phyloP scores from a whole-genome alignment of 2,329 filamentous ascomycete species.

The Phoma herbarum region DNA sequence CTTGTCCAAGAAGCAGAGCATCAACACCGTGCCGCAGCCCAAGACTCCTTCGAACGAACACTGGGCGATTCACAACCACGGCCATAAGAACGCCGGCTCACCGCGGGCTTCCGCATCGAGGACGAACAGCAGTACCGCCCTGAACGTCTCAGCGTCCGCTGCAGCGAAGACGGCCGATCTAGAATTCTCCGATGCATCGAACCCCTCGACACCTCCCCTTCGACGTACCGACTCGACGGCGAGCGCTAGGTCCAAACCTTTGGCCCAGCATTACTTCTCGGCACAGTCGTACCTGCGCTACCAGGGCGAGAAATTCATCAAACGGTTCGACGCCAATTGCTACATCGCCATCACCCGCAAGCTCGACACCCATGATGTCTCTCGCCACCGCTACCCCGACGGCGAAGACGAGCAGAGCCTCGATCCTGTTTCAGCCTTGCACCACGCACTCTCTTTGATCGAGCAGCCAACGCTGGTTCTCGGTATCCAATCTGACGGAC shows the following conservation, averaged over 20 bases:
- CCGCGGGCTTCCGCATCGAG: conserved; percentile 51
- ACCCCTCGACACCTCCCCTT: conserved; percentile 39
- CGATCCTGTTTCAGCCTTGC: conserved; percentile 62
- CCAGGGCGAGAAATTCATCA: conserved; percentile 95
- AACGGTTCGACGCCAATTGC: conserved; percentile 96
- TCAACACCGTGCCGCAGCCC: conserved; percentile 71
- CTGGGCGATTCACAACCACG: conserved; percentile 63
- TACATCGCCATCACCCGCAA: conserved; percentile 99
- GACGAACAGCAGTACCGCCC: conserved; percentile 43
- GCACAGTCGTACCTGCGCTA: conserved; percentile 97
- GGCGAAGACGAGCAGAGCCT: conserved; percentile 50
- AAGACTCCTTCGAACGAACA: conserved; percentile 55
- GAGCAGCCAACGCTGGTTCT: conserved; percentile 90
- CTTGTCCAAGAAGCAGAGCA: conserved; percentile 81
- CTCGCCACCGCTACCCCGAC: conserved; percentile 70
- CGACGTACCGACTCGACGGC: conserved; percentile 27
- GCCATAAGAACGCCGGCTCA: conserved; percentile 58
- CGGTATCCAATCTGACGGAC: conserved; percentile 92
- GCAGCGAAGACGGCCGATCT: conserved; percentile 51
- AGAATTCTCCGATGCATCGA: conserved; percentile 57
- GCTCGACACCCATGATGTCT: conserved; percentile 95
- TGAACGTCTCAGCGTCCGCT: conserved; percentile 31
- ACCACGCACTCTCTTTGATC: conserved; percentile 80
- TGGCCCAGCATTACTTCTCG: conserved; percentile 83
- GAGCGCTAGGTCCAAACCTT: conserved; percentile 50